Percentiles rank a stretch among this genome's conserved stretches.
Conservation (phyloP, 2,329 filamentous ascomycete genomes). For the Venturia aucupariae region DNA sequence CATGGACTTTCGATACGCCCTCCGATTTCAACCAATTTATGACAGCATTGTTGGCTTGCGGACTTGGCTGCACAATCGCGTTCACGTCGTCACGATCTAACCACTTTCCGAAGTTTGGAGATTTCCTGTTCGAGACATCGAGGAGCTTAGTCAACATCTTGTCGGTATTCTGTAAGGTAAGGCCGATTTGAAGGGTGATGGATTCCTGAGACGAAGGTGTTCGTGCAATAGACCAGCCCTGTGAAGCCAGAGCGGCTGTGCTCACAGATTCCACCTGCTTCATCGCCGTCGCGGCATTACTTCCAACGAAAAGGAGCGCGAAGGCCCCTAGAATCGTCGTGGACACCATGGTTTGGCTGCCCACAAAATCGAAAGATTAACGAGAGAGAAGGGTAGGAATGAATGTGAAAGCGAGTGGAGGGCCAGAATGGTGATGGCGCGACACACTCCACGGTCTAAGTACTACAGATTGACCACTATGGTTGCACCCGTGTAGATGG, state of each 20-base stretch:
- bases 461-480: background rate
- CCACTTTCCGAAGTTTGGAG: slow-evolving; percentile 47
- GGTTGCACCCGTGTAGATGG: background rate
- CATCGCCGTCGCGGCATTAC: slow-evolving; percentile 6
- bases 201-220: background rate
- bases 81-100: slow-evolving; percentile 51
- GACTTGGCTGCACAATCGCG: slow-evolving; percentile 43
- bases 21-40: slow-evolving; percentile 42
- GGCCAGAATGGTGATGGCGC: no score
- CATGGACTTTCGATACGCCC: slow-evolving; percentile 12
- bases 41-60: slow-evolving; percentile 44
- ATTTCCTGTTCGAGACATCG: background rate
- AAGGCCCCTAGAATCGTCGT: slow-evolving; percentile 2
- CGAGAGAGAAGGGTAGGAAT: background rate
- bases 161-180: slow-evolving; percentile 3
- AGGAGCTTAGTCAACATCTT: background rate
- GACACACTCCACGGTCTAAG: background rate
- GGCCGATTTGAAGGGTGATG: background rate
- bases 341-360: background rate
- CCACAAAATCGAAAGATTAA: background rate
- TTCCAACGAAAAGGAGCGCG: slow-evolving; percentile 2
- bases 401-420: background rate
- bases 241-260: background rate
- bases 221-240: slow-evolving; percentile 2
- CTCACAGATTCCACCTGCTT: slow-evolving; percentile 4